Conservation (phyloP, 2,329 filamentous ascomycete genomes). For the Fusarium transvaalense region DNA sequence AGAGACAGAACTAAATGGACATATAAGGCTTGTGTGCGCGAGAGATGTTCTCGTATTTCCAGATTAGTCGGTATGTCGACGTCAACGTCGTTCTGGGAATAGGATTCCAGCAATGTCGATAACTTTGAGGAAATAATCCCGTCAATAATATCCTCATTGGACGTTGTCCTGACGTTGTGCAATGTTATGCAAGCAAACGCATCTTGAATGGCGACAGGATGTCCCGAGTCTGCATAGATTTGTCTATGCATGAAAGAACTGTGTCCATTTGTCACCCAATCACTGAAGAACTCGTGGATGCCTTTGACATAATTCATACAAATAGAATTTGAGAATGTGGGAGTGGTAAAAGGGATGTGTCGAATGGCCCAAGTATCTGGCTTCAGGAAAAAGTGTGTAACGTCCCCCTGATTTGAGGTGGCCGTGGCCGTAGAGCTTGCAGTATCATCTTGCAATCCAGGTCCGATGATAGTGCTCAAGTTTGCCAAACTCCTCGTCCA, state of each 20-base stretch:
- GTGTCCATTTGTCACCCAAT: constrained; percentile 9
- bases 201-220: background rate
- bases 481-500: background rate
- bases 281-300: background rate
- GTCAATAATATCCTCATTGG: constrained; percentile 2
- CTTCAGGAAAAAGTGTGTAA: constrained; percentile 1
- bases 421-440: background rate
- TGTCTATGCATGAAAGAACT: constrained; percentile 22
- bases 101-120: background rate
- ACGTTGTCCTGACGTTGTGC: background rate
- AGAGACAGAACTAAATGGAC: background rate
- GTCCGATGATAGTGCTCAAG: background rate
- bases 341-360: constrained; percentile 5
- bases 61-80: background rate
- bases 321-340: background rate
- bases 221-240: constrained; percentile 9
- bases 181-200: constrained; percentile 7
- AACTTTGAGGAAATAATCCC: background rate
- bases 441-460: background rate
- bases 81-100: fast-evolving
- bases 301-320: constrained; percentile 18
- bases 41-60: constrained; percentile 7
- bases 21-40: constrained; percentile 8
- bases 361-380: background rate
- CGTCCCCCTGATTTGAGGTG: background rate